These are phyloP conservation scores for Xylaria palmicola DNA, from an alignment of 495 filamentous ascomycete species.

Conservation along the genomic window DNA sequence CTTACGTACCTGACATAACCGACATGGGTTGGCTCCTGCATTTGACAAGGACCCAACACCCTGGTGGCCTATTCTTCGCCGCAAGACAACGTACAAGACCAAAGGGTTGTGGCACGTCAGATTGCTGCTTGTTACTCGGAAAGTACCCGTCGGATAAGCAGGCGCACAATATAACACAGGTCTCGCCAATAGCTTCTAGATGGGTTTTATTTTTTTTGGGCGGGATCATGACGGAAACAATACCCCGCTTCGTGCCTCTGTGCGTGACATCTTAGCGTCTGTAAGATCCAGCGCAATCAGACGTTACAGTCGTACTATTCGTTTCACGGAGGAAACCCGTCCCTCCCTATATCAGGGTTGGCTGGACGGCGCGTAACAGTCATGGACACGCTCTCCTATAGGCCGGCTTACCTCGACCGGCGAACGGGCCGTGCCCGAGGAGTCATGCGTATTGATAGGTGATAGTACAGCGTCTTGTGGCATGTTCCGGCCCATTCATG, in stretches of 20 bases:
- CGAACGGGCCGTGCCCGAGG: not conserved
- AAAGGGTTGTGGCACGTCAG: not conserved
- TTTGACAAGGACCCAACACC: not conserved
- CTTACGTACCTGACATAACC: too few species aligned
- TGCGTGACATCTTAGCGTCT: not conserved
- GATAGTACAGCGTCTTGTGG: not conserved
- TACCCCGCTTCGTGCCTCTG: not conserved
- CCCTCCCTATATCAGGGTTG: too few species aligned
- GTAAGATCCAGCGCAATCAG: not conserved
- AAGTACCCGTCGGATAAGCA: not conserved
- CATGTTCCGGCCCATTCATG: not conserved
- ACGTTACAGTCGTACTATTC: too few species aligned
- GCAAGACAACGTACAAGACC: not conserved
- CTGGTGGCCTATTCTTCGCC: not conserved
- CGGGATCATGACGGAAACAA: conserved; percentile 4
- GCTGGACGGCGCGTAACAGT: not conserved
- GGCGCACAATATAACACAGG: not conserved
- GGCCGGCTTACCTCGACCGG: not conserved
- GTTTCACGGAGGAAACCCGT: too few species aligned
- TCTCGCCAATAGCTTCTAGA: not conserved
- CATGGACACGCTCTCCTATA: not conserved
- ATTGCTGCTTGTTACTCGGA: not conserved
- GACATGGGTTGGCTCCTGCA: not conserved
- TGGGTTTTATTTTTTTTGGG: not conserved
- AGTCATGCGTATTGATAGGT: not conserved